Evolutionary conservation across 345 rosid genomes (phyloP).

Genomic region (Citrus mangshanensis): DNA sequence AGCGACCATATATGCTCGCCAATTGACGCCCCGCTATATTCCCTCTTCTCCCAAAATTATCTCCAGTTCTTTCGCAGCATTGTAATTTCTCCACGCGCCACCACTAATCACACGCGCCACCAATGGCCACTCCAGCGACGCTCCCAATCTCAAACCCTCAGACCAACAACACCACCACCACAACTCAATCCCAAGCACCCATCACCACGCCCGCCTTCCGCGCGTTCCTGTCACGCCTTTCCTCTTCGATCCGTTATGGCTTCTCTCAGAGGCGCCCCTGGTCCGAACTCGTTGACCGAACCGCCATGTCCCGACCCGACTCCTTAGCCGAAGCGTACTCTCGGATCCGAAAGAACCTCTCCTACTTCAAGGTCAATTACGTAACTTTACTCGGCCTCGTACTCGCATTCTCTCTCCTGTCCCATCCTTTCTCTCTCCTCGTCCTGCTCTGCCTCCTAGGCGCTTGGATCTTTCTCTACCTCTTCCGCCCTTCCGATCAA

Average conservation of each 20-base stretch:
- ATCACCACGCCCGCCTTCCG: slow-evolving; percentile 77
- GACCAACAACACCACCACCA: slow-evolving; percentile 12
- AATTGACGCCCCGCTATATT: not conserved
- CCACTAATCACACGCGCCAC: slow-evolving; percentile 24
- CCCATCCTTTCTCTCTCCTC: slow-evolving; percentile 76
- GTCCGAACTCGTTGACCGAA: slow-evolving; percentile 66
- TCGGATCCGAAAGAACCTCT: slow-evolving; percentile 59
- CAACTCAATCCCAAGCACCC: slow-evolving; percentile 52
- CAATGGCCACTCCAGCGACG: slow-evolving; percentile 54
- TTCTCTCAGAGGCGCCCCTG: slow-evolving; percentile 84
- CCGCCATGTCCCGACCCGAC: slow-evolving; percentile 58
- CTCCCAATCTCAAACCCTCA: slow-evolving; percentile 53
- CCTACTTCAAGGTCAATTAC: slow-evolving; percentile 76
- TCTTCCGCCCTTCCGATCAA: slow-evolving; percentile 79
- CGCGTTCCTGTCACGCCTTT: slow-evolving; percentile 61
- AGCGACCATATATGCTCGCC: not conserved
- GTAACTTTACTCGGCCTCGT: slow-evolving; percentile 51
- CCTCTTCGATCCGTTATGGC: slow-evolving; percentile 64
- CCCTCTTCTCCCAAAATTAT: not conserved
- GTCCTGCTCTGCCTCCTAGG: slow-evolving; percentile 57
- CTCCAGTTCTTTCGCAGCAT: not conserved
- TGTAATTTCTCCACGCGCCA: not conserved
- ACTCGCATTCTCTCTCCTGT: slow-evolving; percentile 66
- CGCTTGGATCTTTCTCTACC: slow-evolving; percentile 64
- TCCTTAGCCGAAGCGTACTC: slow-evolving; percentile 63